Conservation (phyloP, 345 rosid genomes). For the Hibiscus mutabilis region DNA sequence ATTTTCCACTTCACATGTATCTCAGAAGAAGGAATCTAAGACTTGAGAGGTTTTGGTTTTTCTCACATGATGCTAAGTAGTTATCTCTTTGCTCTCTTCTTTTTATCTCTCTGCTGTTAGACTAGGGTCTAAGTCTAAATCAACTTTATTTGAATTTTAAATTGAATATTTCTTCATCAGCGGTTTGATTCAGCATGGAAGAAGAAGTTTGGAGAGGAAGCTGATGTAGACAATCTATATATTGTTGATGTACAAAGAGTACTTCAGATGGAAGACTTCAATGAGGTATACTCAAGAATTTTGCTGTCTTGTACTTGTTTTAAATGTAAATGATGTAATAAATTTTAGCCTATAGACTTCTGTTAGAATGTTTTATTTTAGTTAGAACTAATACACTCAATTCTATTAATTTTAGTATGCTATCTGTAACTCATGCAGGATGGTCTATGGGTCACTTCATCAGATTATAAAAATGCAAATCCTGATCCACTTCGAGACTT, state of each 20-base stretch:
- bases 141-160: neutral
- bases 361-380: constrained; percentile 7
- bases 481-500: constrained; percentile 80
- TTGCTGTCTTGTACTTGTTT: neutral
- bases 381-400: neutral
- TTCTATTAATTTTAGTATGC: constrained; percentile 1
- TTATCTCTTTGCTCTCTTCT: neutral
- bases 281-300: constrained; percentile 48
- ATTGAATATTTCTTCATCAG: constrained; percentile 27
- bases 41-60: neutral
- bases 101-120: neutral
- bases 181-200: constrained; percentile 62
- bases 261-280: constrained; percentile 82
- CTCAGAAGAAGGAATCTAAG: neutral
- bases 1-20: neutral
- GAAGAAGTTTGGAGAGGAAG: constrained; percentile 68
- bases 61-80: neutral
- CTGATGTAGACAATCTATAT: constrained; percentile 45
- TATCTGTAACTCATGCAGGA: constrained; percentile 38
- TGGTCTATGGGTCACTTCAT: constrained; percentile 71
- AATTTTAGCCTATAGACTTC: neutral
- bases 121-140: neutral
- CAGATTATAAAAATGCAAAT: constrained; percentile 59
- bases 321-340: neutral
- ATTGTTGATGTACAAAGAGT: constrained; percentile 59